Percentiles rank a stretch among this genome's conserved stretches.
Conservation (phyloP, 768 basidiomycete species). For the Tylopilus subfusipes region DNA sequence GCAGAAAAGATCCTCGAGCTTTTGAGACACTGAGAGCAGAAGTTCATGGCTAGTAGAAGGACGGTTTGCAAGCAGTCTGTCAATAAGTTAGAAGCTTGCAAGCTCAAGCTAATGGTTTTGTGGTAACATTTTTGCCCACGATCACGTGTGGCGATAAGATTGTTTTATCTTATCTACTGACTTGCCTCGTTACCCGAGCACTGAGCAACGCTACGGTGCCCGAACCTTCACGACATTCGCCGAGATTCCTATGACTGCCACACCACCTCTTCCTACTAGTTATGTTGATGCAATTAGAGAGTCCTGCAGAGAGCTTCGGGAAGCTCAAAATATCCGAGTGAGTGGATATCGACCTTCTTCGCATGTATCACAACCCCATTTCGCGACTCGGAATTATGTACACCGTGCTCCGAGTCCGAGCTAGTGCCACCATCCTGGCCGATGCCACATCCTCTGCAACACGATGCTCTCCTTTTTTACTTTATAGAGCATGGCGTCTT, state of each 20-base stretch:
- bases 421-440: neutral
- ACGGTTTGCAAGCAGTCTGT: neutral
- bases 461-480: neutral
- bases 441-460: neutral
- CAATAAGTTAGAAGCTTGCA: neutral
- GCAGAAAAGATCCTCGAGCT: slow-evolving; percentile 1
- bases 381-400: neutral
- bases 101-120: too few relatives aligned
- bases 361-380: slow-evolving; percentile 2
- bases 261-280: slow-evolving; percentile 44
- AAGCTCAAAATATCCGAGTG: slow-evolving; percentile 50
- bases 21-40: slow-evolving; percentile 11
- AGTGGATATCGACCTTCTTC: slow-evolving; percentile 21
- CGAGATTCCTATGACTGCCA: slow-evolving; percentile 13
- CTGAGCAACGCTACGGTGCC: too few relatives aligned
- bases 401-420: neutral
- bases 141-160: slow-evolving; percentile 23
- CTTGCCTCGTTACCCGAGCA: too few relatives aligned
- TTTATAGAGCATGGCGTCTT: slow-evolving; percentile 1
- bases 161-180: neutral
- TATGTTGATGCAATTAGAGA: slow-evolving; percentile 52
- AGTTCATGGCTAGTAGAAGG: slow-evolving; percentile 11
- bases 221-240: neutral
- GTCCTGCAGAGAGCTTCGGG: slow-evolving; percentile 48
- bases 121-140: too few relatives aligned